phyloP scores from a whole-genome alignment of 2,329 filamentous ascomycete species.

The Diaporthe caulivora region DNA sequence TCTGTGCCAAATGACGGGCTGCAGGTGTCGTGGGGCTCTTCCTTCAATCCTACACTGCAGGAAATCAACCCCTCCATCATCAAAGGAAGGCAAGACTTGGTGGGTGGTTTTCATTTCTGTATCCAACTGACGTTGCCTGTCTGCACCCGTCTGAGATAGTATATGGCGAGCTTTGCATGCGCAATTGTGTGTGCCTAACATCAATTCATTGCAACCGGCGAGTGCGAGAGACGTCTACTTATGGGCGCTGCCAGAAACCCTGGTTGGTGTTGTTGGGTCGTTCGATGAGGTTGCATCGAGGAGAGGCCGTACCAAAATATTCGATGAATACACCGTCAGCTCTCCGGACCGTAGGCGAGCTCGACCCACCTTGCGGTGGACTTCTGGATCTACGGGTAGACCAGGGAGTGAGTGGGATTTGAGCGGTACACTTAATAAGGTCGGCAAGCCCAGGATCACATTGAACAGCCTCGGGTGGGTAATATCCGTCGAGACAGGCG shows the following conservation, averaged over 20 bases:
- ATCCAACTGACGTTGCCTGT: background rate
- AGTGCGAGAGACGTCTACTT: background rate
- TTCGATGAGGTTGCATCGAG: background rate
- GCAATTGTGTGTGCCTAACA: background rate
- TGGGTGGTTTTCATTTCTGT: too few species aligned
- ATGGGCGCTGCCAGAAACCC: background rate
- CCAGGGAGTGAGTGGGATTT: background rate
- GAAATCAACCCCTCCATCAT: conserved; percentile 15
- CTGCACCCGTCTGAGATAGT: background rate
- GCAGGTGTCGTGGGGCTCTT: conserved; percentile 22
- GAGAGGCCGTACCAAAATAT: conserved; percentile 14
- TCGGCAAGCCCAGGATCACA: background rate
- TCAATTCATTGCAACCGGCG: background rate
- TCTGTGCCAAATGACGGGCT: conserved; percentile 39
- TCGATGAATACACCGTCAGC: conserved; percentile 5
- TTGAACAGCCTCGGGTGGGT: background rate
- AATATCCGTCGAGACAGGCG: background rate
- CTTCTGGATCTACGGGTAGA: background rate
- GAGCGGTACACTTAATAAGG: conserved; percentile 25
- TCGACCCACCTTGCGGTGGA: conserved; percentile 11
- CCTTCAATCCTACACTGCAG: conserved; percentile 22
- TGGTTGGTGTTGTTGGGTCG: background rate
- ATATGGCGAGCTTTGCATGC: background rate
- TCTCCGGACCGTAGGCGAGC: conserved; percentile 20
- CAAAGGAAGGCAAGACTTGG: background rate